These are phyloP conservation scores for Pseudogymnoascus sp. DNA, from an alignment of 2,329 filamentous ascomycete species.

Conservation along the genomic window DNA sequence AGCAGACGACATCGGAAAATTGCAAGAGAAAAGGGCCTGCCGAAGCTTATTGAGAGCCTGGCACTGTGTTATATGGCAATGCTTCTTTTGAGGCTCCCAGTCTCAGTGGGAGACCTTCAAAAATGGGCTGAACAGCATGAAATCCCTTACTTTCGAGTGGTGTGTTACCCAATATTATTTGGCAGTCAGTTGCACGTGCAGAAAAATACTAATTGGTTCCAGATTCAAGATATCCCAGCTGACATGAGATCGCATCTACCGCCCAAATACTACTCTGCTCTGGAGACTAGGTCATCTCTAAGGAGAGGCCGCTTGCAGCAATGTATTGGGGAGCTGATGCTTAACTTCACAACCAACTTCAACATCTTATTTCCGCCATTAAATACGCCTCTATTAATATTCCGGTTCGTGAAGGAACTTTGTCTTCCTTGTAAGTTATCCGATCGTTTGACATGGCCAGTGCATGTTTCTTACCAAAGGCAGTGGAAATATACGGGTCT, in stretches of 20 bases:
- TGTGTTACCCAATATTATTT: slow-evolving; percentile 31
- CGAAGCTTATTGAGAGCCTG: slow-evolving; percentile 66
- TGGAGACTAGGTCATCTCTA: slow-evolving; percentile 46
- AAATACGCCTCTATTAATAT: slow-evolving; percentile 60
- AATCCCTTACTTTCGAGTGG: slow-evolving; percentile 64
- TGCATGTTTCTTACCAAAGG: slow-evolving; percentile 22
- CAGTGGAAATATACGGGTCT: slow-evolving; percentile 57
- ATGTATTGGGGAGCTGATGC: slow-evolving; percentile 52
- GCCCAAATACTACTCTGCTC: slow-evolving; percentile 47
- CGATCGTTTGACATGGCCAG: neutral
- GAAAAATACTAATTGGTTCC: slow-evolving; percentile 3
- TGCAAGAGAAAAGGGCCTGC: slow-evolving; percentile 36
- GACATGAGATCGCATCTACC: slow-evolving; percentile 61
- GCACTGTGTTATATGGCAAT: slow-evolving; percentile 73
- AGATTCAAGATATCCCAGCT: slow-evolving; percentile 52
- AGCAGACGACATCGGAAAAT: slow-evolving; percentile 17
- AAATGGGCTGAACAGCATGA: slow-evolving; percentile 60
- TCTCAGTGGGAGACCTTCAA: slow-evolving; percentile 65
- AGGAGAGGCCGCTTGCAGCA: slow-evolving; percentile 55
- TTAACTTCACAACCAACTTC: slow-evolving; percentile 60
- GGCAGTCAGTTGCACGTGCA: neutral
- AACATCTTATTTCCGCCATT: slow-evolving; percentile 64
- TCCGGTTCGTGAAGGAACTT: slow-evolving; percentile 62
- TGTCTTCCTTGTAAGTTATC: slow-evolving; percentile 59
- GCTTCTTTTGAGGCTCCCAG: slow-evolving; percentile 65